phyloP scores from a whole-genome alignment of 2,329 filamentous ascomycete genomes.

The Scedosporium apiospermum region DNA sequence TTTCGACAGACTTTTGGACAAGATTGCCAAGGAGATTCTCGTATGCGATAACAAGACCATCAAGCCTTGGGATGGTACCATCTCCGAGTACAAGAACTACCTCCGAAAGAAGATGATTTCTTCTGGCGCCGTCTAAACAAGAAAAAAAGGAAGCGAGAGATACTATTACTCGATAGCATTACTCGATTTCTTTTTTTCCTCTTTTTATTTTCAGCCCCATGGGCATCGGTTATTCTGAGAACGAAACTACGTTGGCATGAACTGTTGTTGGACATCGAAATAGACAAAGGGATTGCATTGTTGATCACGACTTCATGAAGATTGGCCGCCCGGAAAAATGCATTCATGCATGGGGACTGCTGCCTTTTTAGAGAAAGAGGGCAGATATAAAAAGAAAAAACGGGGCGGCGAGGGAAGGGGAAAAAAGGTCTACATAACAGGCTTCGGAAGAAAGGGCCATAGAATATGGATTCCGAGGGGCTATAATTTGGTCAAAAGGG shows the following conservation, averaged over 20 bases:
- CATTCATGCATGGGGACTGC: neutral
- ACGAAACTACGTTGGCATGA: neutral
- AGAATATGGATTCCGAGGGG: neutral
- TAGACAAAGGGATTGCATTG: conserved; percentile 1
- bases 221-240: neutral
- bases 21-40: conserved; percentile 99
- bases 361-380: neutral
- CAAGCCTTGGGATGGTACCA: conserved; percentile 76
- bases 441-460: neutral
- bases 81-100: conserved; percentile 96
- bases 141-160: no score
- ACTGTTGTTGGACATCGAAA: neutral
- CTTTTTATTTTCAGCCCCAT: neutral
- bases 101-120: conserved; percentile 98
- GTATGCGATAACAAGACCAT: conserved; percentile 98
- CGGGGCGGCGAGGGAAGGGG: neutral
- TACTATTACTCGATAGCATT: no score
- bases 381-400: neutral
- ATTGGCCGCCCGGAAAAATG: neutral
- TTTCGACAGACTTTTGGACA: conserved; percentile 72
- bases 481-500: neutral
- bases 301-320: neutral
- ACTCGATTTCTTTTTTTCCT: neutral
- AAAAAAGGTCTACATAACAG: neutral
- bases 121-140: conserved; percentile 69